Conservation (phyloP, 768 basidiomycete species). For the Boletus sp. region DNA sequence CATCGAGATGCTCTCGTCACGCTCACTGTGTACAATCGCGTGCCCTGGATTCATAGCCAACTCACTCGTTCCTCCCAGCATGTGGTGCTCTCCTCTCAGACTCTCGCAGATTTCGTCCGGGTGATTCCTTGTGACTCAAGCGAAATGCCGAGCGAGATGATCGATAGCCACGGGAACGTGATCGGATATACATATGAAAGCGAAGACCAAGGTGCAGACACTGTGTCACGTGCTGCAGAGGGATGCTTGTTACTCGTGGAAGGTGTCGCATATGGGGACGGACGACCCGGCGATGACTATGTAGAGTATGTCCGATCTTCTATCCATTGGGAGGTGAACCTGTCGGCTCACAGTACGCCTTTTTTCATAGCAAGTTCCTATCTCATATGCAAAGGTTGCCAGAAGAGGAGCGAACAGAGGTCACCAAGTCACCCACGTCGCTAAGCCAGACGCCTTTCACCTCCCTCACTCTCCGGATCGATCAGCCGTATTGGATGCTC, state of each 20-base stretch:
- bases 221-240: slow-evolving; percentile 10
- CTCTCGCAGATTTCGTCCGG: slow-evolving; percentile 58
- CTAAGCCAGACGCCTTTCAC: slow-evolving; percentile 49
- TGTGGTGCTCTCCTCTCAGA: slow-evolving; percentile 66
- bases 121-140: slow-evolving; percentile 62
- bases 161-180: slow-evolving; percentile 31
- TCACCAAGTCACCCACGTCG: slow-evolving; percentile 39
- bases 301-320: slow-evolving; percentile 41
- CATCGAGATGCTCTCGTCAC: slow-evolving; percentile 48
- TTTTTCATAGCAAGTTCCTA: slow-evolving; percentile 43
- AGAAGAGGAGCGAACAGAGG: slow-evolving; percentile 28
- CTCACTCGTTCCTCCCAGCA: slow-evolving; percentile 66
- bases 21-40: slow-evolving; percentile 56
- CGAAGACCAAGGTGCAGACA: slow-evolving; percentile 3
- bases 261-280: slow-evolving; percentile 55
- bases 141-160: slow-evolving; percentile 44
- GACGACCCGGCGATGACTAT: slow-evolving; percentile 48
- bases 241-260: slow-evolving; percentile 63
- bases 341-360: not conserved
- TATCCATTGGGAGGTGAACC: not conserved
- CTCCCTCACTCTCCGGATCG: slow-evolving; percentile 56
- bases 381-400: slow-evolving; percentile 34
- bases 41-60: slow-evolving; percentile 58
- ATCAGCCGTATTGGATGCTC: slow-evolving; percentile 79
- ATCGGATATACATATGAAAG: slow-evolving; percentile 31